A percentile compares a stretch with the other conserved stretches of the same genome.
These are phyloP conservation scores for Dovyalis caffra DNA, from an alignment of 345 rosid genomes.

Conservation along the genomic window DNA sequence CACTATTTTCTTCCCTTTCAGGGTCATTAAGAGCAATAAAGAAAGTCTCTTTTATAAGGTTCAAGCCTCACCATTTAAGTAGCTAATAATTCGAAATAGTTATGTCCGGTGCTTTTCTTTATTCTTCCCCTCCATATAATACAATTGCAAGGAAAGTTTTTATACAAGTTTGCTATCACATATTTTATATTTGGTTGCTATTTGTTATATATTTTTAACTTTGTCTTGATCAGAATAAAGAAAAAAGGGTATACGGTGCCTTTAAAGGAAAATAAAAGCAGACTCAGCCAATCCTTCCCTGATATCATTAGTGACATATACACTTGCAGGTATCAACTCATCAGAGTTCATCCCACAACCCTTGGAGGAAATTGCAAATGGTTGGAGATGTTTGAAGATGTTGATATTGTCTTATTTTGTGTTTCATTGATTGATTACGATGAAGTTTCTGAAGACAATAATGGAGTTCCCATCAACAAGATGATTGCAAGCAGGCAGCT, in stretches of 20 bases:
- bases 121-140: neutral
- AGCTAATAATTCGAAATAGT: neutral
- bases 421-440: conserved; percentile 68
- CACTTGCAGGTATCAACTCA: conserved; percentile 71
- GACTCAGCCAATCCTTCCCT: neutral
- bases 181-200: neutral
- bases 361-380: conserved; percentile 78
- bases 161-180: neutral
- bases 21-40: neutral
- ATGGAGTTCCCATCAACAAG: conserved; percentile 63
- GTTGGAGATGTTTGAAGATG: conserved; percentile 84
- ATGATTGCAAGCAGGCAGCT: conserved; percentile 75
- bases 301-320: neutral
- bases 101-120: neutral
- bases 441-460: conserved; percentile 43
- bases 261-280: neutral
- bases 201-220: neutral
- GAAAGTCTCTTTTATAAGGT: neutral
- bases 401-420: conserved; percentile 63
- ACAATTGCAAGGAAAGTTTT: neutral
- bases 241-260: neutral
- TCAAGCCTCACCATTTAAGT: neutral
- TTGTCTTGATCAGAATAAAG: neutral
- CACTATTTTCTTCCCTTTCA: neutral
- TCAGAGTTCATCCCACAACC: conserved; percentile 63